phyloP scores from a whole-genome alignment of 129 eudicot species.

The Solidago caesia region DNA sequence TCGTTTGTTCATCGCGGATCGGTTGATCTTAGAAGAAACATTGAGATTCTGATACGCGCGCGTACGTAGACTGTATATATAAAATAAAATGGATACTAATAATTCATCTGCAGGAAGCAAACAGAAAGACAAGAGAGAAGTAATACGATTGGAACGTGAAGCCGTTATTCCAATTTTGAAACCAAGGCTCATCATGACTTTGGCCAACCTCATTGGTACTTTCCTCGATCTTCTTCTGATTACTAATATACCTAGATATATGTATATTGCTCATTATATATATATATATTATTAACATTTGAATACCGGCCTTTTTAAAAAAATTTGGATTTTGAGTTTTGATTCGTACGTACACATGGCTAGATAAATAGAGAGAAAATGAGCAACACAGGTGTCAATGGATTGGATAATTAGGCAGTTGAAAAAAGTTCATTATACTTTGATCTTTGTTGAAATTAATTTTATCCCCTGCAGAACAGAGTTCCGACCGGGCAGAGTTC shows the following conservation, averaged over 20 bases:
- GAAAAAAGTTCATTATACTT: background rate
- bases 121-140: conserved; percentile 40
- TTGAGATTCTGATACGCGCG: background rate
- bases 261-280: no score
- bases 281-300: no score
- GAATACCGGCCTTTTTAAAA: no score
- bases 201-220: conserved; percentile 88
- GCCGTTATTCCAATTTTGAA: conserved; percentile 84
- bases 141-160: conserved; percentile 81
- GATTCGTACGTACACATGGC: no score
- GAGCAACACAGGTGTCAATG: no score
- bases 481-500: conserved; percentile 61
- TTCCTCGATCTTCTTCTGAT: background rate
- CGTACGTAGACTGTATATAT: background rate
- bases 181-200: conserved; percentile 76
- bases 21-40: background rate
- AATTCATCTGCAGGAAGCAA: background rate
- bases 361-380: no score
- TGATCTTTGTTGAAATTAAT: background rate
- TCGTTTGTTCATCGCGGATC: background rate
- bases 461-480: conserved; percentile 50
- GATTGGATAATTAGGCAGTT: background rate
- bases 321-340: no score
- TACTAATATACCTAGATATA: no score
- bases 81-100: conserved; percentile 14